Evolutionary conservation across 495 filamentous ascomycete genomes (phyloP).

Genomic region (Xylaria venustula): DNA sequence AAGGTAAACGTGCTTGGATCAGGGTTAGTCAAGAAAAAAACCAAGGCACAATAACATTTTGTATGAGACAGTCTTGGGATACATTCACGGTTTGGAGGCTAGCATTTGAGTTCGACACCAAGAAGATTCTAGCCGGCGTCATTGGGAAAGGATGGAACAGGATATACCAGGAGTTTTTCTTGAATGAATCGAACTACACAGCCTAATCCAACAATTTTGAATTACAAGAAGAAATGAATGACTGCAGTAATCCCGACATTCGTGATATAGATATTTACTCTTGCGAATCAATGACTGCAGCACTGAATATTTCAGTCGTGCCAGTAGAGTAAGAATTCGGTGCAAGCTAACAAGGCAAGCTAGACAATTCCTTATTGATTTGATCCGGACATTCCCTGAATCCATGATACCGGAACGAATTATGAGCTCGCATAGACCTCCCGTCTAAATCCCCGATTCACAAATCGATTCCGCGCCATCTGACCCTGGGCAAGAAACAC

Average conservation of each 20-base stretch:
- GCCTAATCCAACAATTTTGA: not conserved
- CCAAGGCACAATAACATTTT: constrained; percentile 41
- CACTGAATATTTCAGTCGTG: too few relatives aligned
- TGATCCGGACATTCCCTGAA: too few relatives aligned
- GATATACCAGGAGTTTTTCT: not conserved
- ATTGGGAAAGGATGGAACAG: not conserved
- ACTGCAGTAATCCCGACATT: too few relatives aligned
- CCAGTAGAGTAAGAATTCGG: too few relatives aligned
- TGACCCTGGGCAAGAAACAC: constrained; percentile 25
- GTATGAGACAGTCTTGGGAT: not conserved
- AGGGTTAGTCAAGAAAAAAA: constrained; percentile 64
- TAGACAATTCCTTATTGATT: too few relatives aligned
- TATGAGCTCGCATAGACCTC: not conserved
- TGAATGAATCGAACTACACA: not conserved
- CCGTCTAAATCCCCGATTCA: constrained; percentile 4
- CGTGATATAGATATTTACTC: too few relatives aligned
- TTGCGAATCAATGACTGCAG: too few relatives aligned
- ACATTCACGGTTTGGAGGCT: not conserved
- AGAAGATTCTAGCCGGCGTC: not conserved
- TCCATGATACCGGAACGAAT: too few relatives aligned
- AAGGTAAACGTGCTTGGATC: constrained; percentile 57
- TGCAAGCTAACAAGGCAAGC: too few relatives aligned
- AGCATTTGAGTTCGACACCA: not conserved
- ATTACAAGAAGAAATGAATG: not conserved
- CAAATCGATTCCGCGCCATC: not conserved